Conservation (phyloP, 495 filamentous ascomycete species). For the Penicillium maclennaniae region DNA sequence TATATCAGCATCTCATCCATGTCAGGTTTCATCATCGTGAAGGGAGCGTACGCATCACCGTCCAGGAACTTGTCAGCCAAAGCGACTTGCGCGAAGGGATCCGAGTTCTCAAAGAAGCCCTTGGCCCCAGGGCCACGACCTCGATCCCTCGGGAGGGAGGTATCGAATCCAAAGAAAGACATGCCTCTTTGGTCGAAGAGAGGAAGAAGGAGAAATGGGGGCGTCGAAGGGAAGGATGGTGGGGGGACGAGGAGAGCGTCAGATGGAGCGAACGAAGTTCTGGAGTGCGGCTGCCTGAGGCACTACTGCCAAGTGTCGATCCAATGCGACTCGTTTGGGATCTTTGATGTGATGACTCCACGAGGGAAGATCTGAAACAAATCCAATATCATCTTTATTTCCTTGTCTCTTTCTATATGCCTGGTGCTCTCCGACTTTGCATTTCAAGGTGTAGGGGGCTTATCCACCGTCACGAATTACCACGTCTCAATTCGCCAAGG, state of each 20-base stretch:
- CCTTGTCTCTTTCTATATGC: background rate
- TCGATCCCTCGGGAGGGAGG: slow-evolving; percentile 59
- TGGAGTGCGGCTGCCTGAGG: slow-evolving; percentile 15
- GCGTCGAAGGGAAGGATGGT: slow-evolving; percentile 12
- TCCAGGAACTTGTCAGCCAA: slow-evolving; percentile 50
- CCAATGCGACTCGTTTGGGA: background rate
- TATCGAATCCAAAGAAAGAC: slow-evolving; percentile 88
- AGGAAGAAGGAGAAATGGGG: slow-evolving; percentile 11
- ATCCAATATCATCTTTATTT: background rate
- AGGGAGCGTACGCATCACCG: slow-evolving; percentile 66
- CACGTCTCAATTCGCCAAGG: background rate
- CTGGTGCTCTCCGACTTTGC: background rate
- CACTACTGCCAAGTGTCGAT: slow-evolving; percentile 3
- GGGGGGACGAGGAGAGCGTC: slow-evolving; percentile 5
- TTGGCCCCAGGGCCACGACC: slow-evolving; percentile 47
- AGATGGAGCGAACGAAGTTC: slow-evolving; percentile 14
- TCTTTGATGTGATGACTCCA: background rate
- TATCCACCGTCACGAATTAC: background rate
- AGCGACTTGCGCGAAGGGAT: slow-evolving; percentile 85
- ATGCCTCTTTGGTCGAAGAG: slow-evolving; percentile 38
- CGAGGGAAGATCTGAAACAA: background rate
- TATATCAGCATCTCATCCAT: background rate
- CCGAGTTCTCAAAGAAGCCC: slow-evolving; percentile 79
- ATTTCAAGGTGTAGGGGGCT: background rate
- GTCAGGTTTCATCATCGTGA: background rate